Evolutionary conservation across 1,139 yeast species (phyloP), one percentile per base, ranked within the genome.

Genomic region (Pichia sp.): DNA sequence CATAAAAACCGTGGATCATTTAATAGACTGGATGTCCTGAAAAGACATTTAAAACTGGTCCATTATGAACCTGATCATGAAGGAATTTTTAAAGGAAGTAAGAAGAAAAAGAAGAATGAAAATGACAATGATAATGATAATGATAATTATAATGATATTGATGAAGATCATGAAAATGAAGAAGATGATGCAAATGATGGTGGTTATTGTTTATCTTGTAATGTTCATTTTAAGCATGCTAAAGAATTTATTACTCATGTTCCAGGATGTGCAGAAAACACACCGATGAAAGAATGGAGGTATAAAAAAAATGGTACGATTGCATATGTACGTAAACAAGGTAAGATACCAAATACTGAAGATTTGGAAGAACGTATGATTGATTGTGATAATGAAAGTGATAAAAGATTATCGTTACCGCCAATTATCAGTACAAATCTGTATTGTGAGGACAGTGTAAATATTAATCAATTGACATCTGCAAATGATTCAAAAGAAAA

Each of bases 1-100:
- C 89, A 80, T 56, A 68, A 81, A 39, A 80, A 80, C 48, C 84
- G 82, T 11, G 88, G 88, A 5, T 74, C 83, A 0, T 82, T 82
- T 59, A 77, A 76, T 52, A 64, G 89, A 38, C 62, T 80, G 43
- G 89, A 82, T 52, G 88, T 81, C 25, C 63, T 81, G 47, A 81
- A 80, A 50, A 68, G 89, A 38, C 89, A 82, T 57, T 63, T 82
- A 43, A 69, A 74, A 43, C 65, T 81, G 39, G 84, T 81, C 22
- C 89, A 82, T 60, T 78, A 68, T 54, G 78, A 76, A 23, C 76
- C 68, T 37, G 79, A 73, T 49, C 19, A 34, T 23, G 39, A 27
- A 15, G 21, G 16, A 6, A 10, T 27, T 23, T 38, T 35, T 18
- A 41, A 41, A 20, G 18, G 16, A 3, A 33, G 24, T 14, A 18